A percentile compares a stretch with the other conserved stretches of the same genome.
Conservation (phyloP, 495 filamentous ascomycete genomes). For the Neurospora sp. region DNA sequence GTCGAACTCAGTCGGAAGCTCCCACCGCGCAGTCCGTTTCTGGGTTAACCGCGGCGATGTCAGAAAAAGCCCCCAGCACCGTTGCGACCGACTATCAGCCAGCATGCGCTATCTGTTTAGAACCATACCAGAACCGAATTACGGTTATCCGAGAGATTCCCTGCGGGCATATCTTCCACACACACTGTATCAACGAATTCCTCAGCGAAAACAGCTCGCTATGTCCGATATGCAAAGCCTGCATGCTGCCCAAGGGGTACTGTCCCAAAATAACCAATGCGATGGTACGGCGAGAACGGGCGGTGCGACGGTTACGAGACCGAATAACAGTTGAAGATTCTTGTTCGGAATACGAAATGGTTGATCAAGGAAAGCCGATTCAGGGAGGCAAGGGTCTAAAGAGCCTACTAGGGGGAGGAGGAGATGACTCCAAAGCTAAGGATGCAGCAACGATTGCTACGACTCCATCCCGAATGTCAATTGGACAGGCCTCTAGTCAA, state of each 20-base stretch:
- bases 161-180: slow-evolving; percentile 81
- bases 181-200: slow-evolving; percentile 77
- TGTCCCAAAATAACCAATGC: slow-evolving; percentile 68
- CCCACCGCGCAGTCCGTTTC: background rate
- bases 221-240: slow-evolving; percentile 81
- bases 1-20: background rate
- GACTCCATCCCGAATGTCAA: background rate
- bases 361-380: slow-evolving; percentile 3
- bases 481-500: background rate
- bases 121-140: slow-evolving; percentile 56
- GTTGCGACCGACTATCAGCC: slow-evolving; percentile 51
- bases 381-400: slow-evolving; percentile 7
- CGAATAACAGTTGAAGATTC: slow-evolving; percentile 12
- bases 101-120: slow-evolving; percentile 76
- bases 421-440: background rate
- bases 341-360: background rate
- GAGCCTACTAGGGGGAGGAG: slow-evolving; percentile 5
- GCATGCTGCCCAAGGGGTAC: slow-evolving; percentile 55
- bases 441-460: slow-evolving; percentile 6
- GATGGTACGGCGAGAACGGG: slow-evolving; percentile 68
- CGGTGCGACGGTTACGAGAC: slow-evolving; percentile 34
- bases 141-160: slow-evolving; percentile 74
- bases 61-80: slow-evolving; percentile 8
- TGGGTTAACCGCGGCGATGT: slow-evolving; percentile 8
- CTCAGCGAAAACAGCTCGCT: slow-evolving; percentile 60